Evolutionary conservation across 345 rosid species (phyloP), one percentile per base, ranked within the genome.

Genomic region (Chamaenerion angustifolium): DNA sequence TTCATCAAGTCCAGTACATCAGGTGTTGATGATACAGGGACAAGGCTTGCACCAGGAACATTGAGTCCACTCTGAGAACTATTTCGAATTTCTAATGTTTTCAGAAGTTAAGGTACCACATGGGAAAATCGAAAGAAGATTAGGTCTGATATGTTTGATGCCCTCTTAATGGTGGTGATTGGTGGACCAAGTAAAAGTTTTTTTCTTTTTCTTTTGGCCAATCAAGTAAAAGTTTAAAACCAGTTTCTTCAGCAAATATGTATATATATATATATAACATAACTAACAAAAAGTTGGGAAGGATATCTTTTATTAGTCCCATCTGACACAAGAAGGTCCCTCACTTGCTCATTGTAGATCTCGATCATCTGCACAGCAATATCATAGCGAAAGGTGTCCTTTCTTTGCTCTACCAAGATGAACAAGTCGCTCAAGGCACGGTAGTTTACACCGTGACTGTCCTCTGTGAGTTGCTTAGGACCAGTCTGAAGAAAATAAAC

Each of bases 261-360:
- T 41, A 52, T 11, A 9, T 3, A 37, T 14, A 23, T 5, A 16
- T 17, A 10, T 41, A 52, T 11, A 9, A 10, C 41, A 27, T 10
- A 35, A 18, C 43, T 14, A 43, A 13, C 21, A 48, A 16, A 63
- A 57, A 60, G 21, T 31, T 49, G 47, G 31, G 43, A 80, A 85
- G 95, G 97, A 89, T 89, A 89, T 89, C 94, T 85, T 78, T 74
- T 83, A 76, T 79, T 87, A 55, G 79, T 73, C 75, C 98, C 98
- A 74, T 92, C 95, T 12, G 62, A 63, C 54, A 86, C 76, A 14
- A 92, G 82, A 63, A 87, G 89, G 67, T 87, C 98, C 56, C 94
- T 73, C 31, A 90, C 98, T 83, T 86, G 98, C 68, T 90, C 98
- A 48, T 89, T 89, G 59, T 90, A 90, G 51, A 92, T 92, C 72